phyloP scores from a whole-genome alignment of 306 rosid species.

The Prunus davidiana region DNA sequence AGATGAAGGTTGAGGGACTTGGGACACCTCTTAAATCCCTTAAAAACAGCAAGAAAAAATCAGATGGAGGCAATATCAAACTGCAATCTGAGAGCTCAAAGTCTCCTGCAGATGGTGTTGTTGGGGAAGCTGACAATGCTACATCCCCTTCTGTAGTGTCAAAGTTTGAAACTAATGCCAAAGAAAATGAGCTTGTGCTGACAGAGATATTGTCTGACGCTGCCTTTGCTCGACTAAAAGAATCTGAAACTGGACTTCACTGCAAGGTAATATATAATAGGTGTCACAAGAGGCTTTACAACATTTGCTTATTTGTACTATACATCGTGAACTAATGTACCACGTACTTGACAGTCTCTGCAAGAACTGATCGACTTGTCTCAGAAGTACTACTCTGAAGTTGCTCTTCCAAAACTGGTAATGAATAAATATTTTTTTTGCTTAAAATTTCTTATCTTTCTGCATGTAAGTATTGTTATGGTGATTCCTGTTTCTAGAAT shows the following conservation, averaged over 20 bases:
- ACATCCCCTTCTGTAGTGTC: slow-evolving; percentile 41
- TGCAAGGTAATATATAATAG: slow-evolving; percentile 64
- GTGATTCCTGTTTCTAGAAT: slow-evolving; percentile 30
- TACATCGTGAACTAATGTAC: slow-evolving; percentile 31
- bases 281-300: slow-evolving; percentile 8
- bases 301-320: slow-evolving; percentile 14
- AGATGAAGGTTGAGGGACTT: slow-evolving; percentile 96
- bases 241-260: slow-evolving; percentile 91
- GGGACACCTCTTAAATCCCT: slow-evolving; percentile 90
- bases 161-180: slow-evolving; percentile 48
- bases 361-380: slow-evolving; percentile 75
- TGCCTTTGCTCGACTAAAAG: slow-evolving; percentile 84
- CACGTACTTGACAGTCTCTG: slow-evolving; percentile 62
- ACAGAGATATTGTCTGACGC: slow-evolving; percentile 59
- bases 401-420: slow-evolving; percentile 99
- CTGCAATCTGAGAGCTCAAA: slow-evolving; percentile 44
- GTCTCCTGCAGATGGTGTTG: slow-evolving; percentile 33
- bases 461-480: slow-evolving; percentile 22
- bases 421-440: slow-evolving; percentile 30
- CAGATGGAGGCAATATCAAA: slow-evolving; percentile 49
- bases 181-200: slow-evolving; percentile 74
- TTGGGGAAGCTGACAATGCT: slow-evolving; percentile 50
- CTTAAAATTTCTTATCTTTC: slow-evolving; percentile 25
- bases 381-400: slow-evolving; percentile 81
- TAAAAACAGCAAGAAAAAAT: slow-evolving; percentile 72